phyloP scores from a whole-genome alignment of 371 early-diverging fungal species.

The Mucor plumbeus region DNA sequence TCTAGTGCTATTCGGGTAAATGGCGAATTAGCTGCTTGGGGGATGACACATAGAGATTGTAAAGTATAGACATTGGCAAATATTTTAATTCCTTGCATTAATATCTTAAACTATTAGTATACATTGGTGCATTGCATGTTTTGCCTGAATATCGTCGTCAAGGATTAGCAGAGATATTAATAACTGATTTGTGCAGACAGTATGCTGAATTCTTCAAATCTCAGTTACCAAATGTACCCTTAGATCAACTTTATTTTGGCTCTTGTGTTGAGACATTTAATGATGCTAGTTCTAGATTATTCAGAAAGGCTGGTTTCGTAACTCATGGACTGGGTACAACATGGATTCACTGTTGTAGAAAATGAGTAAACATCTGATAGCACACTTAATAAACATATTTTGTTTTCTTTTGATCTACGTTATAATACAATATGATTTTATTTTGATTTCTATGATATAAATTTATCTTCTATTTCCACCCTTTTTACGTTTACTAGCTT shows the following conservation, averaged over 20 bases:
- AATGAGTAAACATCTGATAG: conserved; percentile 14
- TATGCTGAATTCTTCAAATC: conserved; percentile 4
- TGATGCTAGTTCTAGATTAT: conserved; percentile 9
- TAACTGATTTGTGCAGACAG: conserved; percentile 5
- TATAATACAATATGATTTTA: conserved; percentile 9
- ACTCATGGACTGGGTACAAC: not conserved
- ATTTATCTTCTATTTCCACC: conserved; percentile 24
- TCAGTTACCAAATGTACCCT: not conserved
- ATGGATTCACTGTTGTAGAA: conserved; percentile 11
- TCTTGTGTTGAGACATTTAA: conserved; percentile 16
- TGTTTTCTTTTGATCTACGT: too few relatives aligned
- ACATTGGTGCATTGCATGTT: conserved; percentile 22
- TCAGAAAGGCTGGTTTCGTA: conserved; percentile 7
- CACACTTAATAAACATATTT: too few relatives aligned
- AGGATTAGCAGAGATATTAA: conserved; percentile 12
- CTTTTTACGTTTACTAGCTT: conserved; percentile 69
- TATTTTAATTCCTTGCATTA: too few relatives aligned
- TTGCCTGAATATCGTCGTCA: conserved; percentile 14
- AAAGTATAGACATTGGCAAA: not conserved
- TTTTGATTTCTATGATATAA: conserved; percentile 5
- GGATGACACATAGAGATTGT: conserved; percentile 20
- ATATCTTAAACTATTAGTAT: not conserved
- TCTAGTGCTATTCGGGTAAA: conserved; percentile 11
- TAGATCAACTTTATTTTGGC: conserved; percentile 7
- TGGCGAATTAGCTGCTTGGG: conserved; percentile 22